phyloP scores from a whole-genome alignment of 139 green algal species.

The Astrephomene gubernaculifera region DNA sequence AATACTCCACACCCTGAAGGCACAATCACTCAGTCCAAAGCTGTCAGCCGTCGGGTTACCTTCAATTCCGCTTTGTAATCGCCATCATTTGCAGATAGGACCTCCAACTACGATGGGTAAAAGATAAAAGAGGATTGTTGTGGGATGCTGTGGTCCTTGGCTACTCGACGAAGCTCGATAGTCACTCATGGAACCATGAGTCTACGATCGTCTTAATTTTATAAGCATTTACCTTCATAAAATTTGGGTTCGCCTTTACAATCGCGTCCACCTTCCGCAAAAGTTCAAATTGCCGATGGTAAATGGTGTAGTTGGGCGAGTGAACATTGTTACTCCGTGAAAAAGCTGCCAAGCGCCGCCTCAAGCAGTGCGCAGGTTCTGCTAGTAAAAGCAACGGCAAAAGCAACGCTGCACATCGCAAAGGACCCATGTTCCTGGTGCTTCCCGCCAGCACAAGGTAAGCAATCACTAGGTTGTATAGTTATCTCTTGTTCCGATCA shows the following conservation, averaged over 20 bases:
- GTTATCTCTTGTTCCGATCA: too few species aligned
- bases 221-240: conserved; percentile 64
- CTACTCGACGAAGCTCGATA: background rate
- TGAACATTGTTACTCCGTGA: background rate
- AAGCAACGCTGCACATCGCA: background rate
- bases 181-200: background rate
- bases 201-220: background rate
- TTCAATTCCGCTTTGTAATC: conserved; percentile 52
- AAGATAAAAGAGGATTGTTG: background rate
- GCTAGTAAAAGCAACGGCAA: background rate
- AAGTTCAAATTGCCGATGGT: conserved; percentile 74
- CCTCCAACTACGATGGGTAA: conserved; percentile 16
- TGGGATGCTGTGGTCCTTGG: too few species aligned
- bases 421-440: background rate
- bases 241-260: conserved; percentile 56
- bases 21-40: background rate
- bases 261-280: conserved; percentile 62
- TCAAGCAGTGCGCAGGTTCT: background rate
- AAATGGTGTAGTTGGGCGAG: conserved; percentile 76
- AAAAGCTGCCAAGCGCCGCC: conserved; percentile 5
- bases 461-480: too few species aligned
- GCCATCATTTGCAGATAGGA: conserved; percentile 39
- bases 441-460: background rate
- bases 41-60: background rate
- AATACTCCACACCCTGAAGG: background rate